Evolutionary conservation across 257 asterid genomes (phyloP).

Genomic region (Jacaranda copaia): DNA sequence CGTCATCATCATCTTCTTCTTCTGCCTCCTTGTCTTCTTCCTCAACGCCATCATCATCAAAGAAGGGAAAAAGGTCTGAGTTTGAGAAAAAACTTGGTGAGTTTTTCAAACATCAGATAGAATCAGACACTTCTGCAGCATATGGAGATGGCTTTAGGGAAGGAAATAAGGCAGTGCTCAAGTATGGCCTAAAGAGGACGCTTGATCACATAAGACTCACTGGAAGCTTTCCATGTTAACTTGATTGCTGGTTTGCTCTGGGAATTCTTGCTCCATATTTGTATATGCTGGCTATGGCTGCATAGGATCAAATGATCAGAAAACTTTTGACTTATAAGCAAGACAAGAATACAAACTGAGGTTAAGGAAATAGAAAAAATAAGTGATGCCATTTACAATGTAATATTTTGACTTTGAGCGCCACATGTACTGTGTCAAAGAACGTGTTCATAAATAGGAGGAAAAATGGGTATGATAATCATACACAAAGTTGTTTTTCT

Average conservation of each 20-base stretch:
- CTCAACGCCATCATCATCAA: constrained; percentile 46
- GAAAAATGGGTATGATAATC: constrained; percentile 23
- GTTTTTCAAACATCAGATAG: constrained; percentile 95
- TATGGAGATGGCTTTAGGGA: constrained; percentile 97
- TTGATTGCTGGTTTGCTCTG: constrained; percentile 10
- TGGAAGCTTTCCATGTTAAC: constrained; percentile 72
- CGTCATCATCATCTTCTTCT: constrained; percentile 53
- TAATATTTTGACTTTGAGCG: constrained; percentile 34
- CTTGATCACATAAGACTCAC: constrained; percentile 93
- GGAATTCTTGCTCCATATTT: constrained; percentile 35
- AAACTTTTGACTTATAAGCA: constrained; percentile 21
- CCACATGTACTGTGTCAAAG: constrained; percentile 34
- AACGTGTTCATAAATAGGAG: constrained; percentile 36
- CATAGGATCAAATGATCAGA: constrained; percentile 27
- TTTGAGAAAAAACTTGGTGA: constrained; percentile 93
- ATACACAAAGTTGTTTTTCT: constrained; percentile 15
- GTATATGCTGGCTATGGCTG: constrained; percentile 29
- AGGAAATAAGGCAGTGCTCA: constrained; percentile 85
- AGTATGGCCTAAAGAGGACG: constrained; percentile 81
- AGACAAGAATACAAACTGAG: constrained; percentile 31
- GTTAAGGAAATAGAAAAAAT: constrained; percentile 36
- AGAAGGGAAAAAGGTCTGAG: constrained; percentile 88
- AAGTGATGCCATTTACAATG: constrained; percentile 28
- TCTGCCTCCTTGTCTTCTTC: constrained; percentile 54
- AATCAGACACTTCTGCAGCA: constrained; percentile 88